Base-by-base conservation (phyloP, 495 filamentous ascomycete species). In the Thozetella sp. region DNA sequence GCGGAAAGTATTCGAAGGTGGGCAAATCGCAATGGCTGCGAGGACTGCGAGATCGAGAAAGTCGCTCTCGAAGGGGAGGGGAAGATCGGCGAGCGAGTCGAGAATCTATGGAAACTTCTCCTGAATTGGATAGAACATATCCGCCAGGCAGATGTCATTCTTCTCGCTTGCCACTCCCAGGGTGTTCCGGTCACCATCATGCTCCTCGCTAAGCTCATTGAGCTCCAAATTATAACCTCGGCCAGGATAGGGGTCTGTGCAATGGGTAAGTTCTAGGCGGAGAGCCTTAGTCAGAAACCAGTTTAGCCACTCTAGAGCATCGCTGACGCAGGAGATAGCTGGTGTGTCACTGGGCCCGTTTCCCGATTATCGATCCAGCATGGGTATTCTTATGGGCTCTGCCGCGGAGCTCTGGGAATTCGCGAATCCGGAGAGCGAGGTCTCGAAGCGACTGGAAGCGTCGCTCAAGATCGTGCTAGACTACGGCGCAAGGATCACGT, bases 11-110 rank as follows among this genome's bases (percentile, higher is more conserved):
- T 99, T 62, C 83, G 87, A 57, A 83, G 88, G 58, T 99, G 92
- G 89, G 83, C 89, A 1, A 85, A 90, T 45, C 76, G 78, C 51
- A 85, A 90, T 56, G 84, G 85, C 26, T 88, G 88, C 40, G 76
- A 79, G 2, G 80, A 84, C 51, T 83, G 83, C 51, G 83, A 86
- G 63, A 90, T 99, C 53, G 93, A 96, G 64, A 97, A 96, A 65
- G 88, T 98, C 3, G 92, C 95, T 17, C 80, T 99, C 3, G 95
- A 98, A 78, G 95, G 95, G n/a, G 95, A 99, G 76, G 95, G 95
- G n/a, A 92, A 90, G 68, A 95, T 99, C 26, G 83, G 84, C 2
- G 93, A 98, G 54, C 85, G 95, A 20, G 92, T 98, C 2, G 90
- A 93, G 57, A 86, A 93, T 52, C 79, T 99, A 2, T 99, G 95